Conservation (phyloP, 495 filamentous ascomycete genomes). For the Entonaema liquescens region DNA sequence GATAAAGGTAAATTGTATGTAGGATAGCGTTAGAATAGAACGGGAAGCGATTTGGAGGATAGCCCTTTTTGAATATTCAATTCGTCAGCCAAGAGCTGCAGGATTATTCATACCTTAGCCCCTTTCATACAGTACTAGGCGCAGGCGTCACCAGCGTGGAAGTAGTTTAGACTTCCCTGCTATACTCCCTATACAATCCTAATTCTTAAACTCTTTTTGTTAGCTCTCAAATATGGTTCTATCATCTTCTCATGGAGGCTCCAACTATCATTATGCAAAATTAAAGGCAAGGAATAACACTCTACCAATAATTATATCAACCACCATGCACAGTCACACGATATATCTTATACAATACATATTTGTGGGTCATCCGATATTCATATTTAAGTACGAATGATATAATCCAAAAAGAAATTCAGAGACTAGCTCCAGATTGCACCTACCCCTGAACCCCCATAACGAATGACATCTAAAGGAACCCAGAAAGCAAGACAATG, state of each 20-base stretch:
- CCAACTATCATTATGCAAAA: neutral
- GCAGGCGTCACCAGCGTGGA: neutral
- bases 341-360: neutral
- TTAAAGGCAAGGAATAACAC: neutral
- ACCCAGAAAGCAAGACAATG: neutral
- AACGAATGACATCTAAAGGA: neutral
- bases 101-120: neutral
- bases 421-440: neutral
- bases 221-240: neutral
- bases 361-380: neutral
- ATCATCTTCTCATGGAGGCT: neutral
- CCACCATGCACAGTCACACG: neutral
- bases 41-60: conserved; percentile 6
- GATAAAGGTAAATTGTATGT: conserved; percentile 16
- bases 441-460: neutral
- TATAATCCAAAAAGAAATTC: no score
- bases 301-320: neutral
- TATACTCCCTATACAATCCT: neutral
- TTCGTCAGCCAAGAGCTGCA: neutral
- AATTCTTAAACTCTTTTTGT: neutral
- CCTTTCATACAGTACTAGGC: neutral
- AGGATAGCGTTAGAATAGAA: conserved; percentile 12
- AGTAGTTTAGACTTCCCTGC: neutral
- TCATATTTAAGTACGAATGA: neutral
- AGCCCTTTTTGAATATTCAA: neutral